phyloP scores from a whole-genome alignment of 768 basidiomycete genomes.

The Panaeolus papilionaceus region DNA sequence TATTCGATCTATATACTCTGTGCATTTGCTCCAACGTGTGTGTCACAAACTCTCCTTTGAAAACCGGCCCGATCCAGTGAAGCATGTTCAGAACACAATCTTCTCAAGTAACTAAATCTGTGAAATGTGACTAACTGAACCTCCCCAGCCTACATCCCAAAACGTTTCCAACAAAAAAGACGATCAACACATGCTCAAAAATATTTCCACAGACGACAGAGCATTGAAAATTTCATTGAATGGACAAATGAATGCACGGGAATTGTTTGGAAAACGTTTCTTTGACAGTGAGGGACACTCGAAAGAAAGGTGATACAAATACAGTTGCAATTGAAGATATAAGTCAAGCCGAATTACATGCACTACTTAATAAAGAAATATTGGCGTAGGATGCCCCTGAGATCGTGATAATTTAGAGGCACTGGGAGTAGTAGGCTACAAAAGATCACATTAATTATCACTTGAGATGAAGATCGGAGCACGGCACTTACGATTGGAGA shows the following conservation, averaged over 20 bases:
- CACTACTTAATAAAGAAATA: background rate
- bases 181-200: background rate
- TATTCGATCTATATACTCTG: too few species aligned
- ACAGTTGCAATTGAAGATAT: background rate
- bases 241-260: background rate
- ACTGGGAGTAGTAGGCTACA: conserved; percentile 45
- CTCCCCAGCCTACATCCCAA: background rate
- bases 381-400: background rate
- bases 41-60: too few species aligned
- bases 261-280: background rate
- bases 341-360: background rate
- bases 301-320: background rate
- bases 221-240: background rate
- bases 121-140: too few species aligned
- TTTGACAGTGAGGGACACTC: background rate
- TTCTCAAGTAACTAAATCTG: background rate
- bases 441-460: background rate
- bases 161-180: background rate
- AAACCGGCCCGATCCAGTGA: too few species aligned
- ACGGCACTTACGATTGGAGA: conserved; percentile 37
- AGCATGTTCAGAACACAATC: too few species aligned
- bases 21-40: too few species aligned
- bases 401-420: conserved; percentile 31
- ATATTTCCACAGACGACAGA: background rate
- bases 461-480: background rate